Evolutionary conservation across 805 yeast species (phyloP).

Genomic region (Kodamaea sagamina): DNA sequence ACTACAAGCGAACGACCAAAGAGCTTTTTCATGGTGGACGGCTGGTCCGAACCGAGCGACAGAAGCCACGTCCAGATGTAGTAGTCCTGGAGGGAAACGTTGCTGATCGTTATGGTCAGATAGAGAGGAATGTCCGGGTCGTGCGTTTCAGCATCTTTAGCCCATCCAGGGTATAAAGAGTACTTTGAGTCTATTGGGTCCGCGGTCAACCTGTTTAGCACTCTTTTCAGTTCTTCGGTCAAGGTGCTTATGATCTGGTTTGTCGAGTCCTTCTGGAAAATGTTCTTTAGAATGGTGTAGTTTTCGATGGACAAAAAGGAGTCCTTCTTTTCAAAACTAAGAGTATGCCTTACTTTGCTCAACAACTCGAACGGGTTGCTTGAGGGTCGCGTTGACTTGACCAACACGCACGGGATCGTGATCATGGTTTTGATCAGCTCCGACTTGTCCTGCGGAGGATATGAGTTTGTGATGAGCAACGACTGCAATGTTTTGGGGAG

Average conservation of each 20-base stretch:
- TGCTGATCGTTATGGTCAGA: slow-evolving; percentile 46
- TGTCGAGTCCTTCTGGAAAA: slow-evolving; percentile 59
- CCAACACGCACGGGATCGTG: slow-evolving; percentile 63
- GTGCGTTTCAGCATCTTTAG: slow-evolving; percentile 18
- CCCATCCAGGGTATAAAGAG: slow-evolving; percentile 45
- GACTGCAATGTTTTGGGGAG: slow-evolving; percentile 70
- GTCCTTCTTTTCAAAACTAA: slow-evolving; percentile 70
- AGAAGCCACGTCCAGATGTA: slow-evolving; percentile 92
- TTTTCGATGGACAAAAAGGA: slow-evolving; percentile 75
- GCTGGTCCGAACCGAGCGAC: slow-evolving; percentile 72
- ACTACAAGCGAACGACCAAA: slow-evolving; percentile 83
- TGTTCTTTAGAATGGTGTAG: slow-evolving; percentile 68
- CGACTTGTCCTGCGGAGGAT: slow-evolving; percentile 64
- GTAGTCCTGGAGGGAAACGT: slow-evolving; percentile 79
- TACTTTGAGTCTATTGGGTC: slow-evolving; percentile 38
- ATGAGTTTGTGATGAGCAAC: slow-evolving; percentile 61
- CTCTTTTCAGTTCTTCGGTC: slow-evolving; percentile 71
- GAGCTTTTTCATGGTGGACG: slow-evolving; percentile 58
- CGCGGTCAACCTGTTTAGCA: slow-evolving; percentile 42
- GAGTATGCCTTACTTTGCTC: slow-evolving; percentile 47
- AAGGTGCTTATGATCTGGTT: slow-evolving; percentile 60
- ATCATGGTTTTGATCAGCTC: slow-evolving; percentile 40
- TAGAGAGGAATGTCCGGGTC: slow-evolving; percentile 37
- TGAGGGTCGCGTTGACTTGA: slow-evolving; percentile 53
- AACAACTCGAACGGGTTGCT: slow-evolving; percentile 59